Conservation (phyloP, 2,329 filamentous ascomycete genomes). For the Colletotrichum cordylinicola region DNA sequence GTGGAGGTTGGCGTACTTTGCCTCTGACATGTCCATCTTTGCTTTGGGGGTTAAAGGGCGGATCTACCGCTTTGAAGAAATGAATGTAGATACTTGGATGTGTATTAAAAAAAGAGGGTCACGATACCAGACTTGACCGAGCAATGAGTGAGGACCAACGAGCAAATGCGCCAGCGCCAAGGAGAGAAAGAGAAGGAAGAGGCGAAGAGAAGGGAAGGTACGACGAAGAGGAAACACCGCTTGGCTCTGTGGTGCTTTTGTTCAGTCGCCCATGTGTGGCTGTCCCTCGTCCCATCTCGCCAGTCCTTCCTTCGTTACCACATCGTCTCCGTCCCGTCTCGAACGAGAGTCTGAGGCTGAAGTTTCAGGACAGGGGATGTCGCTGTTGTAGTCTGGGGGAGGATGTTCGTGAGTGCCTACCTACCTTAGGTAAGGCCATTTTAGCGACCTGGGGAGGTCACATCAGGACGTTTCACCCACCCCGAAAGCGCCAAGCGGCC, state of each 20-base stretch:
- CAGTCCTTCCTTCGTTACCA: neutral
- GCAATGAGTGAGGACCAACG: neutral
- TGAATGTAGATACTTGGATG: neutral
- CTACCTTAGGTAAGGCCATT: neutral
- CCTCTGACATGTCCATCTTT: constrained; percentile 19
- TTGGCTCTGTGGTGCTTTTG: neutral
- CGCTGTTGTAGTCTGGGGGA: neutral
- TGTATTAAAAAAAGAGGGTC: neutral
- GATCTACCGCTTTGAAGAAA: constrained; percentile 4
- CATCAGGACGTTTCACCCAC: constrained; percentile 2
- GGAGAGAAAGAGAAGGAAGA: neutral
- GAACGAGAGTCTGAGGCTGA: constrained; percentile 5
- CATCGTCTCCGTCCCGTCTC: neutral
- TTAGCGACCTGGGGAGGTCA: neutral
- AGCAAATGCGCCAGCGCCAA: constrained; percentile 19
- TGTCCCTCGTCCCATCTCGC: neutral
- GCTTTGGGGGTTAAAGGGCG: neutral
- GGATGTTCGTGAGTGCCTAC: too few species aligned
- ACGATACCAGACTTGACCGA: neutral
- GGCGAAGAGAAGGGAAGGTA: neutral
- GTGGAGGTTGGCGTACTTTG: constrained; percentile 29
- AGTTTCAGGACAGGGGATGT: constrained; percentile 8
- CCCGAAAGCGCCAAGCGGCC: neutral
- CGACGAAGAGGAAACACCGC: too few species aligned
- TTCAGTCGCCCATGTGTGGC: neutral